These are phyloP conservation scores for Elsinoe perseae DNA, from an alignment of 2,329 filamentous ascomycete species.

Conservation along the genomic window DNA sequence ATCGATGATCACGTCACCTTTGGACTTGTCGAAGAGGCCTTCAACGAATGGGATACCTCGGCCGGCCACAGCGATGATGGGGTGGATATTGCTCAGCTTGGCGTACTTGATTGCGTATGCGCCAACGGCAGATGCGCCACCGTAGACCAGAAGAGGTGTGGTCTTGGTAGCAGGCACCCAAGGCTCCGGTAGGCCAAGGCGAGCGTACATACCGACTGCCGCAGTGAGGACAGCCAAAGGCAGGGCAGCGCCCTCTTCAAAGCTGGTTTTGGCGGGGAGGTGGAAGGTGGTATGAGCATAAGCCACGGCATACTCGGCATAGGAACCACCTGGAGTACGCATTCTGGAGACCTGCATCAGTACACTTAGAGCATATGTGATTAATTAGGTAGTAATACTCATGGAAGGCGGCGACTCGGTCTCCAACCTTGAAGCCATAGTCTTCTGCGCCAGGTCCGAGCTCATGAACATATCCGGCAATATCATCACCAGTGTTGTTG, in stretches of 20 bases:
- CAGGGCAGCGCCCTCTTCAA: constrained; percentile 44
- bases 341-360: constrained; percentile 33
- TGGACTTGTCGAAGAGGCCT: constrained; percentile 31
- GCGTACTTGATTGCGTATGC: constrained; percentile 37
- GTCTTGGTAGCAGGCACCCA: constrained; percentile 30
- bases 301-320: constrained; percentile 54
- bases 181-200: constrained; percentile 37
- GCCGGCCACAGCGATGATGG: constrained; percentile 37
- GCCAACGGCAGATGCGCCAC: constrained; percentile 36
- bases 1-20: constrained; percentile 41
- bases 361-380: not conserved
- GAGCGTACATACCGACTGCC: constrained; percentile 38
- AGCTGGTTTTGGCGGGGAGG: constrained; percentile 42
- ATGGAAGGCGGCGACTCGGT: constrained; percentile 51
- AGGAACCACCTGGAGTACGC: constrained; percentile 44
- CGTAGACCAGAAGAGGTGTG: constrained; percentile 33
- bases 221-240: constrained; percentile 42
- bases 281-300: constrained; percentile 51
- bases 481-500: constrained; percentile 29
- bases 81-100: constrained; percentile 33
- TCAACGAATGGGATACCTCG: constrained; percentile 33
- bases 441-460: constrained; percentile 50
- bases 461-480: constrained; percentile 41
- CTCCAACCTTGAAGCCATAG: constrained; percentile 45
- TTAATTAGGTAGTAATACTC: constrained; percentile 36